Evolutionary conservation across 2,329 filamentous ascomycete species (phyloP), one percentile per base, ranked within the genome.

Genomic region (Alternaria ventricosa): DNA sequence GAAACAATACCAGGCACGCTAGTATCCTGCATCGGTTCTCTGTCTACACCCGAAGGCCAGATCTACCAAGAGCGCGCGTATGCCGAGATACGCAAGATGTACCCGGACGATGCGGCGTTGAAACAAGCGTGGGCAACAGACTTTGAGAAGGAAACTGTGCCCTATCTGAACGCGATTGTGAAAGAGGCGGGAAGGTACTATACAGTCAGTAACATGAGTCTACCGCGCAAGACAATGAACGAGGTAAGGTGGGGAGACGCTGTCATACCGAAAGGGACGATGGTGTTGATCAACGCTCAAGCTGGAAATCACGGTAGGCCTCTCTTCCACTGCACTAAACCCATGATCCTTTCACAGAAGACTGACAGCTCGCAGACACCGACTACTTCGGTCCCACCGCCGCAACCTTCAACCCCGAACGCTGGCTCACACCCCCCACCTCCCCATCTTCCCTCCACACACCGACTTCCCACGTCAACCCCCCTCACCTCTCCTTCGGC

Each of bases 211-310:
- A 79, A 83, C 3, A 87, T 87, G 84, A 84, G 81, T 65, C 71
- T 87, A 36, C 85, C 85, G 0, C 71, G 85, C 12, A 85, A 85
- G 73, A 86, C 85, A 0, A 82, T 84, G 18, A 80, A 77, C 0
- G 84, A 86, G 46, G 80, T 87, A 10, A 75, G 82, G 30, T 86
- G 84, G 84, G 81, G 86, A 28, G 84, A 84, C 0, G 84, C 84
- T 1, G 78, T 80, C 7, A 87, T 87, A 46, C 85, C 85, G 0
- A 77, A 82, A 3, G 83, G 84, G 60, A 87, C 84, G 0, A 87
- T 87, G 84, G 81, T 87, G 2, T 75, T 87, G 57, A 84, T 87
- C 68, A 87, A 87, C 66, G 84, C 85, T 1, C 85, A 87, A 68
- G 86, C 85, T 22, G 85, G 81, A 0, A 87, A 87, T 65, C 85